Conservation (phyloP, 2,329 filamentous ascomycete genomes). For the Stemphylium lycopersici region DNA sequence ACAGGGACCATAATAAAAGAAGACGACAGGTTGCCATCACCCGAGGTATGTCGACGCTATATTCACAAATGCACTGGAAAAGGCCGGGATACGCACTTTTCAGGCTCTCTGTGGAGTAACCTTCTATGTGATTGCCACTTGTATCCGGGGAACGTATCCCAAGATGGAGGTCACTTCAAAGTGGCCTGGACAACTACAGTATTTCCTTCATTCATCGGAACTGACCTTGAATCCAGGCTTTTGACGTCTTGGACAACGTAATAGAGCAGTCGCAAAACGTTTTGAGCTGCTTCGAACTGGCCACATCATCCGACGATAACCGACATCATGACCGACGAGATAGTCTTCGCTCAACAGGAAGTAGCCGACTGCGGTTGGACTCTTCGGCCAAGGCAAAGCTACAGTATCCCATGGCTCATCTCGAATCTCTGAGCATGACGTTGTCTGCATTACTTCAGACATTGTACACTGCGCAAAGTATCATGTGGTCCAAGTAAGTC, state of each 20-base stretch:
- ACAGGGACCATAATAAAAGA: slow-evolving; percentile 47
- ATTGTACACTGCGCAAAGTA: slow-evolving; percentile 47
- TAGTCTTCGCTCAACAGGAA: slow-evolving; percentile 1
- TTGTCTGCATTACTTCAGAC: slow-evolving; percentile 48
- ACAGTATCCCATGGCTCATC: slow-evolving; percentile 42
- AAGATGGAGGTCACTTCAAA: background rate
- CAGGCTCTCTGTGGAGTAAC: background rate
- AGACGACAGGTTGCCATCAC: slow-evolving; percentile 46
- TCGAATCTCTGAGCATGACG: slow-evolving; percentile 44
- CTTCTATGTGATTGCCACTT: background rate
- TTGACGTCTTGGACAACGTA: slow-evolving; percentile 43
- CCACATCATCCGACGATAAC: slow-evolving; percentile 19
- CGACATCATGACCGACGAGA: slow-evolving; percentile 9
- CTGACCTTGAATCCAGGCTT: slow-evolving; percentile 33
- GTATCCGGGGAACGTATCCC: background rate
- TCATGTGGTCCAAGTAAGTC: slow-evolving; percentile 48
- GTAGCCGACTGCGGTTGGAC: slow-evolving; percentile 14
- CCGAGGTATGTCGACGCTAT: slow-evolving; percentile 33
- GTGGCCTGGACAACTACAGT: background rate
- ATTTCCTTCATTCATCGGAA: background rate
- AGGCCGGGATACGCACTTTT: background rate
- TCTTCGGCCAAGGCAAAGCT: slow-evolving; percentile 27
- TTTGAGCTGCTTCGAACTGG: slow-evolving; percentile 36
- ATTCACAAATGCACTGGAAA: background rate
- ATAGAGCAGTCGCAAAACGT: slow-evolving; percentile 39